Base-by-base conservation (phyloP, 176 grass and related monocot genomes). In the Eremochloa ophiuroides region DNA sequence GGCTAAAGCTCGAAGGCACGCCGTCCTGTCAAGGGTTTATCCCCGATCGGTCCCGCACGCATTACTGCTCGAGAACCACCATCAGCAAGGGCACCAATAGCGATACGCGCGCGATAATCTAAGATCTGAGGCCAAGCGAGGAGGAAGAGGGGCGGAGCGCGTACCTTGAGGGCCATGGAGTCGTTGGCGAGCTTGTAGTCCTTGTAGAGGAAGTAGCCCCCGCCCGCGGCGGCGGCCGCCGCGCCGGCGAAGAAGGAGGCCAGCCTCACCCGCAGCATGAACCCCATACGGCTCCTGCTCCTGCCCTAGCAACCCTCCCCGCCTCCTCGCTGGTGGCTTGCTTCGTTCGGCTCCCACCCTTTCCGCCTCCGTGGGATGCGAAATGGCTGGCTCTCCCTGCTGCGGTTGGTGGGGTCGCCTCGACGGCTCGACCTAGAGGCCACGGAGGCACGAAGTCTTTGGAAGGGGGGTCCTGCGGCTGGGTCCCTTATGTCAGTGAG, bases 131-230 rank as follows among this genome's bases (percentile, higher is more conserved):
- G 3, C 5, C 13, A 64, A 43, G 61, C 7, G 55, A 34, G 16
- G 47, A 70, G 59, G 6, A 34, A 72, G 25, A 0, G 5, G 35
- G 26, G 40, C 10, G 62, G 18, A 11, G 70, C 0, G 8, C 35
- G 10, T 37, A 98, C 96, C 96, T 99, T 77, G 79, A 77, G 87
- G 66, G 81, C 78, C 35, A 91, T 76, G 85, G 82, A 76, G 58
- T 95, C 93, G 73, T 93, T 87, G 38, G 96, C 93, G 75, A 89
- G 77, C 91, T 87, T 91, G 86, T 99, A 99, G 77, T 99, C 96
- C 84, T 95, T 99, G 89, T 93, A 95, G 85, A 99, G 93, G 76
- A 95, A 86, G 79, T 91, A 95, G 35, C 83, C 87, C 42, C 90
- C 93, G 28, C 55, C 87, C 1, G 88, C 67, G 1, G 88, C 88